A percentile compares a stretch with the other conserved stretches of the same genome.
Evolutionary conservation across 2,329 filamentous ascomycete genomes (phyloP).

Genomic region (Trichophyton simii): DNA sequence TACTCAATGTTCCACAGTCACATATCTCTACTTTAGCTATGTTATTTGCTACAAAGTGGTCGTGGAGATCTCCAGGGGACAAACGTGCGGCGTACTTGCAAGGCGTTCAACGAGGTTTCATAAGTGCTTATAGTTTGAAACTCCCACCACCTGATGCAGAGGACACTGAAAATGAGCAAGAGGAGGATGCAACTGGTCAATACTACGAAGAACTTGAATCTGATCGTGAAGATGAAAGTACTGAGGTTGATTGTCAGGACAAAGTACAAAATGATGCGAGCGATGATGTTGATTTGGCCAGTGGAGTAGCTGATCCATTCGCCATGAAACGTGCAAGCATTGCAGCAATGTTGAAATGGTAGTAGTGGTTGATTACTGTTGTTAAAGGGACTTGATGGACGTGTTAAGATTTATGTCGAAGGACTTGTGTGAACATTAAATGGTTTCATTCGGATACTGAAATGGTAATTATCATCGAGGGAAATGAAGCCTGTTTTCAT

Average conservation of each 20-base stretch:
- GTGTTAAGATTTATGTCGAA: not conserved
- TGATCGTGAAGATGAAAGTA: not conserved
- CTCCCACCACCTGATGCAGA: not conserved
- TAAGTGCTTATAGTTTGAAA: not conserved
- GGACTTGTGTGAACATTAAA: not conserved
- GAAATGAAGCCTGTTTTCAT: not conserved
- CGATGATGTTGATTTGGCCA: not conserved
- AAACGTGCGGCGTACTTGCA: conserved; percentile 8
- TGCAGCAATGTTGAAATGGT: not conserved
- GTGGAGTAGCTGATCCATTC: not conserved
- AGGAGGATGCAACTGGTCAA: not conserved
- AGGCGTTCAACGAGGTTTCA: conserved; percentile 10
- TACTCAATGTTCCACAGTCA: conserved; percentile 16
- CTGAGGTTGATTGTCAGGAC: not conserved
- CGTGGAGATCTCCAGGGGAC: conserved; percentile 10
- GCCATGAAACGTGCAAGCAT: not conserved
- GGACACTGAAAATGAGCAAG: conserved; percentile 1
- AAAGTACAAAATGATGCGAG: not conserved
- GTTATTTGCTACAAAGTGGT: conserved; percentile 17
- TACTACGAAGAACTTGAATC: not conserved
- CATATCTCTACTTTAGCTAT: conserved; percentile 16
- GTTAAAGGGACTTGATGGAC: no score
- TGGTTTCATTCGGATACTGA: not conserved
- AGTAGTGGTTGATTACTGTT: not conserved
- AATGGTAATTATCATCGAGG: not conserved